Conservation (phyloP, 371 early-diverging fungal genomes). For the Haplosporangium sp. region DNA sequence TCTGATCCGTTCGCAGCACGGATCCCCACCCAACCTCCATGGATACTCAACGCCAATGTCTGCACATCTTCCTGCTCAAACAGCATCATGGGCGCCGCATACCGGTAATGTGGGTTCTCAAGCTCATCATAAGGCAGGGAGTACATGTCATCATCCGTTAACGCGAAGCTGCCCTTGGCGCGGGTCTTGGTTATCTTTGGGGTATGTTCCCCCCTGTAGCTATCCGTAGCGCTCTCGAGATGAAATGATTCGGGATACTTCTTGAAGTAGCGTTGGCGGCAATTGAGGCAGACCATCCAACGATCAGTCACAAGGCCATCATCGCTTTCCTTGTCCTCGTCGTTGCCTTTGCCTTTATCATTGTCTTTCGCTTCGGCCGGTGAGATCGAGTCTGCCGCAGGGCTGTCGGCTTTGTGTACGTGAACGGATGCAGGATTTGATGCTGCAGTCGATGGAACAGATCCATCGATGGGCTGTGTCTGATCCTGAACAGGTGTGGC, state of each 20-base stretch:
- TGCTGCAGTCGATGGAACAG: too few species aligned
- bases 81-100: conserved; percentile 3
- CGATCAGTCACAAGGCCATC: neutral
- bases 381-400: too few species aligned
- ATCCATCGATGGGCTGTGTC: too few species aligned
- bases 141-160: neutral
- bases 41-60: neutral
- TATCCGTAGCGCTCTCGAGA: neutral
- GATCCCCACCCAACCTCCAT: conserved; percentile 4
- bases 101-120: conserved; percentile 1
- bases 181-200: conserved; percentile 5
- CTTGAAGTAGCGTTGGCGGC: conserved; percentile 1
- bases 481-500: too few species aligned
- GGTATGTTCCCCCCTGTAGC: neutral
- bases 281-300: neutral
- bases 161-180: neutral
- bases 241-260: neutral
- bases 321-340: neutral
- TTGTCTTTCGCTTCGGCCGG: neutral
- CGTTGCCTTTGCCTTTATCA: neutral
- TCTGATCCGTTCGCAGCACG: neutral
- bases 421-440: too few species aligned
- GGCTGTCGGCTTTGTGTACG: too few species aligned
- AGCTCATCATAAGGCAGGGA: neutral
- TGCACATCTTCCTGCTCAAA: neutral